These are phyloP conservation scores for Fusarium tuaranense DNA, from an alignment of 2,329 filamentous ascomycete genomes.

Conservation along the genomic window DNA sequence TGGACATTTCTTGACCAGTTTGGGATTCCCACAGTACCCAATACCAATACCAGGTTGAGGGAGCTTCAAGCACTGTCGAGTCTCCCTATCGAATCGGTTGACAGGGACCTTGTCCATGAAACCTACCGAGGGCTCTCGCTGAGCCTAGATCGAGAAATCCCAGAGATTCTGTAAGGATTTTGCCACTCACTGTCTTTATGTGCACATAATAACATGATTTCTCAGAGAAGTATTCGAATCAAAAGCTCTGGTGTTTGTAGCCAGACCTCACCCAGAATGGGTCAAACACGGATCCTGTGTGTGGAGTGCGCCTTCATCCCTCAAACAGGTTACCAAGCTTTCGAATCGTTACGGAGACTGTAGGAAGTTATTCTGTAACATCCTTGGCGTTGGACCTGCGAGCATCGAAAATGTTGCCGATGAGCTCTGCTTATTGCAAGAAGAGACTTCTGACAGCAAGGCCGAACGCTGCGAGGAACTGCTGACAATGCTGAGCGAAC, in stretches of 20 bases:
- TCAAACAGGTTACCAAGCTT: not conserved
- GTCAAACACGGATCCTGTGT: not conserved
- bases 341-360: not conserved
- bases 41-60: not conserved
- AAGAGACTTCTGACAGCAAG: not conserved
- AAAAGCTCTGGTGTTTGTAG: not conserved
- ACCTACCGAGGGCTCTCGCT: not conserved
- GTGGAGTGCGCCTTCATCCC: not conserved
- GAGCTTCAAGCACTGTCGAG: not conserved
- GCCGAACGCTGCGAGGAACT: not conserved
- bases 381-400: not conserved
- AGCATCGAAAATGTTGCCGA: not conserved
- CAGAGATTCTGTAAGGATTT: not conserved
- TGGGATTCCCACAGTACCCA: not conserved
- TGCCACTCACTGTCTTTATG: not conserved
- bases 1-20: not conserved
- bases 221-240: not conserved
- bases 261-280: not conserved
- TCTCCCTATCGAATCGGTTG: not conserved
- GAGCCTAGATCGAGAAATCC: not conserved
- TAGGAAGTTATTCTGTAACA: not conserved
- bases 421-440: not conserved
- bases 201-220: not conserved
- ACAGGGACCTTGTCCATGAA: not conserved
- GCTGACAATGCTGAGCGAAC: not conserved